phyloP scores from a whole-genome alignment of 306 rosid species.

The Abrus pulchellus region DNA sequence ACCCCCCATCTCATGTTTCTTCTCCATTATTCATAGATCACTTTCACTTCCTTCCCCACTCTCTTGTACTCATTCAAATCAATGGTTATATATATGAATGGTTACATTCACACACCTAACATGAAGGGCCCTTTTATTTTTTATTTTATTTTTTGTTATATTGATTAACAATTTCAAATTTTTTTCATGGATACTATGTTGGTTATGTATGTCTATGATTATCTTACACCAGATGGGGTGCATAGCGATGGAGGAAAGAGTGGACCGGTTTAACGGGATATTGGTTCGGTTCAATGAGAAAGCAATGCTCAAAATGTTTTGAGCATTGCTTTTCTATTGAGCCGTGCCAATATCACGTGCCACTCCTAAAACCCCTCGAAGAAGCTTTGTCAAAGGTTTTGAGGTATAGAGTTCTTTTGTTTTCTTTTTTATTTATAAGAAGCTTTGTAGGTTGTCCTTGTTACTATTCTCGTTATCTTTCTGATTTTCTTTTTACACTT shows the following conservation, averaged over 20 bases:
- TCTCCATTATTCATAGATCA: slow-evolving; percentile 40
- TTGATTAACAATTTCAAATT: not conserved
- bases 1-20: not conserved
- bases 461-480: too few relatives aligned
- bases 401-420: not conserved
- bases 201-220: not conserved
- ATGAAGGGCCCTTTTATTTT: not conserved
- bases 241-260: not conserved
- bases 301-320: slow-evolving; percentile 50
- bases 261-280: slow-evolving; percentile 77
- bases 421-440: not conserved
- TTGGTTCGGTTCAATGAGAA: slow-evolving; percentile 99
- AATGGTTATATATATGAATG: not conserved
- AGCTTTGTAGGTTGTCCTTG: not conserved
- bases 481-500: too few relatives aligned
- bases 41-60: slow-evolving; percentile 23
- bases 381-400: not conserved
- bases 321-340: slow-evolving; percentile 82
- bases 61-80: not conserved
- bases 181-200: not conserved
- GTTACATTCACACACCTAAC: not conserved
- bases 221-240: slow-evolving; percentile 30
- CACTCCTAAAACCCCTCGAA: slow-evolving; percentile 44
- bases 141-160: not conserved
- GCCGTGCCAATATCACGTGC: slow-evolving; percentile 99